Conservation (phyloP, 352 stramenopile species). For the Phytophthora brassicae region DNA sequence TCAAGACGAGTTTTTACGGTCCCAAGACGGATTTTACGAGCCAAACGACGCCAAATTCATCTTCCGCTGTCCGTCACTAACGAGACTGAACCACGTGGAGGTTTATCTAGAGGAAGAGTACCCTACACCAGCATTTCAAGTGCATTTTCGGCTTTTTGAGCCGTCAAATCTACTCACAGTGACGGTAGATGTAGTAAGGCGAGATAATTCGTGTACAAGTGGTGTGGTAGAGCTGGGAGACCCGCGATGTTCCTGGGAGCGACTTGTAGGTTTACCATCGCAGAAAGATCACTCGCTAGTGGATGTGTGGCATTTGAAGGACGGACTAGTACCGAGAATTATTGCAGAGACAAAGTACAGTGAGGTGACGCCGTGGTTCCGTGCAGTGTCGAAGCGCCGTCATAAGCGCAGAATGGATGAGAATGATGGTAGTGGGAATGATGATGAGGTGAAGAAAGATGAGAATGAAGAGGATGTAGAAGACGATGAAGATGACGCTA, state of each 20-base stretch:
- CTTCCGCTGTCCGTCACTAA: slow-evolving; percentile 59
- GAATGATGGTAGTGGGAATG: slow-evolving; percentile 36
- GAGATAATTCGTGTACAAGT: slow-evolving; percentile 19
- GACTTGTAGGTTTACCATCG: slow-evolving; percentile 59
- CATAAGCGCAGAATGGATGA: slow-evolving; percentile 46
- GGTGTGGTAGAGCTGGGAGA: slow-evolving; percentile 54
- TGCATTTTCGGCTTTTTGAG: slow-evolving; percentile 52
- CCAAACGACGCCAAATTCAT: slow-evolving; percentile 65
- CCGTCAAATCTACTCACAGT: slow-evolving; percentile 52
- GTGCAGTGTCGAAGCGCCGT: slow-evolving; percentile 39
- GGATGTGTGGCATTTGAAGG: slow-evolving; percentile 74
- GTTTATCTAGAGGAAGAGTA: slow-evolving; percentile 63
- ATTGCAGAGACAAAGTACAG: slow-evolving; percentile 64
- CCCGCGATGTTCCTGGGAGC: slow-evolving; percentile 50
- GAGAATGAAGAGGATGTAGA: slow-evolving; percentile 60
- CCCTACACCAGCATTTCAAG: slow-evolving; percentile 41
- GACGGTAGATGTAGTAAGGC: slow-evolving; percentile 46
- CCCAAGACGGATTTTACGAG: slow-evolving; percentile 40
- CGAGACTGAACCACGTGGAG: slow-evolving; percentile 59
- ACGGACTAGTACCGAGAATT: slow-evolving; percentile 51
- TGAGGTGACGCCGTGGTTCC: slow-evolving; percentile 65
- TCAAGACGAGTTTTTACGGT: slow-evolving; percentile 45
- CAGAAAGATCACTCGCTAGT: slow-evolving; percentile 61
- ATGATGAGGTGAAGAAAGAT: slow-evolving; percentile 57
- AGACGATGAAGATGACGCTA: slow-evolving; percentile 57